phyloP scores from a whole-genome alignment of 2,329 filamentous ascomycete genomes.

The Neonectria punicea region DNA sequence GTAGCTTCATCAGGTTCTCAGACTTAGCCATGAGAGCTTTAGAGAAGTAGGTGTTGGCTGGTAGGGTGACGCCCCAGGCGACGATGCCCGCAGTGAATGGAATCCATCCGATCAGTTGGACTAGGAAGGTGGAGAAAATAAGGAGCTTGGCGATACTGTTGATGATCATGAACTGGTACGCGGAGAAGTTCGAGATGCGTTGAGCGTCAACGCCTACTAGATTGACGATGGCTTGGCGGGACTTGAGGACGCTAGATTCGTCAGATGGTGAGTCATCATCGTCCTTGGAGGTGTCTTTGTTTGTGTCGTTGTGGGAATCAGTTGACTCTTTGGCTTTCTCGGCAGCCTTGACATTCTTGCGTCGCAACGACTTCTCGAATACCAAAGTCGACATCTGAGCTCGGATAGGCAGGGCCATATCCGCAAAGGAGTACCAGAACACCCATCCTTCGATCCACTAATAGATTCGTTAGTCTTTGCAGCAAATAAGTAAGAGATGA shows the following conservation, averaged over 20 bases:
- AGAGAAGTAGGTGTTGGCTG: constrained; percentile 74
- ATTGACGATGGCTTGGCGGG: constrained; percentile 78
- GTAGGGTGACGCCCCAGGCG: constrained; percentile 71
- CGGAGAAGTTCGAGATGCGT: constrained; percentile 74
- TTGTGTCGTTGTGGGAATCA: constrained; percentile 44
- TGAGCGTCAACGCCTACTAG: constrained; percentile 80
- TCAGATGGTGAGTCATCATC: constrained; percentile 59
- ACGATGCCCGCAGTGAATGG: constrained; percentile 73
- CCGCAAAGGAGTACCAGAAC: constrained; percentile 73
- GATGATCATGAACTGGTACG: constrained; percentile 73
- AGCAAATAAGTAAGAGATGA: background rate
- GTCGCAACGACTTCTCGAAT: constrained; percentile 80
- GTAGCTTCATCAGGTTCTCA: constrained; percentile 77
- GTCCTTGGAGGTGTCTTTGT: constrained; percentile 55
- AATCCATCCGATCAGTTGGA: constrained; percentile 77
- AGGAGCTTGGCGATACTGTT: constrained; percentile 70
- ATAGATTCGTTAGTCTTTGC: background rate
- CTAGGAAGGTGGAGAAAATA: constrained; percentile 73
- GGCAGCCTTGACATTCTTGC: constrained; percentile 79
- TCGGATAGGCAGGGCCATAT: constrained; percentile 73
- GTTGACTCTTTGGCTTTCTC: constrained; percentile 57
- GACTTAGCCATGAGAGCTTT: constrained; percentile 73
- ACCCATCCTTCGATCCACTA: constrained; percentile 72
- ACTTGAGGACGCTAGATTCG: constrained; percentile 50
- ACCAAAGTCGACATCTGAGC: constrained; percentile 77